Percentiles rank a stretch among this genome's conserved stretches.
These are phyloP conservation scores for Bonia amplexicaulis DNA, from an alignment of 176 grass and related monocot species.

Conservation along the genomic window DNA sequence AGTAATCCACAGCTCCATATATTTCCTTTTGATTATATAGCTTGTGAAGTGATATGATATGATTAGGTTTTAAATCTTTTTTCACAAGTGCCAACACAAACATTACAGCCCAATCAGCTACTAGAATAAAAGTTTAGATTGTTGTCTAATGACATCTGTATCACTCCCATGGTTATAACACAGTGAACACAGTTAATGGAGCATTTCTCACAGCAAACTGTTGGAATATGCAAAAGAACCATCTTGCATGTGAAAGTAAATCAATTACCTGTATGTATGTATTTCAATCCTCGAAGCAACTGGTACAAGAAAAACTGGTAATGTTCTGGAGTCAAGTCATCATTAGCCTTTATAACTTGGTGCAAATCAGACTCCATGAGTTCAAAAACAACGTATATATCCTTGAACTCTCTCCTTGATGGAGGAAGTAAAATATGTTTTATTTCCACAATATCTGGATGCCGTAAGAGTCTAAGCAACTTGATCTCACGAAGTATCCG, in stretches of 20 bases:
- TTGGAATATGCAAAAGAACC: slow-evolving; percentile 1
- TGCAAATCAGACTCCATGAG: slow-evolving; percentile 99
- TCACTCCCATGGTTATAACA: not conserved
- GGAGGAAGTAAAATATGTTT: slow-evolving; percentile 94
- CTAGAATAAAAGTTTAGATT: not conserved
- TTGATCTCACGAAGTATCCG: slow-evolving; percentile 95
- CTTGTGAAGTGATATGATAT: slow-evolving; percentile 2
- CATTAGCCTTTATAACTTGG: slow-evolving; percentile 97
- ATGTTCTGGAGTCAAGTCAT: slow-evolving; percentile 87
- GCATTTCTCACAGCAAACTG: not conserved
- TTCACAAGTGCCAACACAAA: not conserved
- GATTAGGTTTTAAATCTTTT: not conserved
- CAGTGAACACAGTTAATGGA: not conserved
- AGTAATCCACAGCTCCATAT: not conserved
- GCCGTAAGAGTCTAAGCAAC: slow-evolving; percentile 83
- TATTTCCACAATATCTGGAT: slow-evolving; percentile 95
- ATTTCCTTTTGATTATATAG: not conserved
- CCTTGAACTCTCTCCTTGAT: slow-evolving; percentile 88
- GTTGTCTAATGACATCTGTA: not conserved
- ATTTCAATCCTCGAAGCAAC: slow-evolving; percentile 88
- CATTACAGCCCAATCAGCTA: not conserved
- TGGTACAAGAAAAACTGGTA: slow-evolving; percentile 98
- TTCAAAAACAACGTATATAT: slow-evolving; percentile 97
- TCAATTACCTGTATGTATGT: slow-evolving; percentile 94
- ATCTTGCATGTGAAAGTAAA: slow-evolving; percentile 30